Conservation (phyloP, 2,329 filamentous ascomycete species). For the Torrubiella hemipterigena region DNA sequence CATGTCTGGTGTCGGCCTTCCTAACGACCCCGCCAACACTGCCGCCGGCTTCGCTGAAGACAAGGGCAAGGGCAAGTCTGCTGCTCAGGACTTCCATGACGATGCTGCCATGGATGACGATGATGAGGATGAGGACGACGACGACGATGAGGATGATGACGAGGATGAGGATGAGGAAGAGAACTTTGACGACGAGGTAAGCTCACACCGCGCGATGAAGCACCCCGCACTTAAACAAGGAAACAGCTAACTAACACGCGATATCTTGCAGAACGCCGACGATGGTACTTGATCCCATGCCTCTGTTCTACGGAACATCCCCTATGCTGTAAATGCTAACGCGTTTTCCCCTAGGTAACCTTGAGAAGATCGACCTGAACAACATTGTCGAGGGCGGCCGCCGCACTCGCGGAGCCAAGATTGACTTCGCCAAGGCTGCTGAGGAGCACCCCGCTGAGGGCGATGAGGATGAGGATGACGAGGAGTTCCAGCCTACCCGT, state of each 20-base stretch:
- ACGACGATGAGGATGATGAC: constrained; percentile 53
- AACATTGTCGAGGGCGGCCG: constrained; percentile 74
- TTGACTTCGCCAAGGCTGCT: constrained; percentile 87
- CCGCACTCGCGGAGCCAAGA: constrained; percentile 83
- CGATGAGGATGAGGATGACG: constrained; percentile 70
- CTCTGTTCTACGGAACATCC: too few species aligned
- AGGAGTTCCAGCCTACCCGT: constrained; percentile 50
- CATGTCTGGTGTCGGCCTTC: constrained; percentile 14
- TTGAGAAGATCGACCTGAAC: constrained; percentile 80
- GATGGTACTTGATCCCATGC: constrained; percentile 13
- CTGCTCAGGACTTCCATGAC: constrained; percentile 33
- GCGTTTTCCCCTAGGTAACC: constrained; percentile 41
- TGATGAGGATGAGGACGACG: constrained; percentile 59
- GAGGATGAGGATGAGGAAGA: constrained; percentile 26
- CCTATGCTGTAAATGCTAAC: constrained; percentile 39
- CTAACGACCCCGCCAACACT: constrained; percentile 29
- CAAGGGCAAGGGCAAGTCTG: constrained; percentile 84
- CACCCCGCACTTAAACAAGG: neutral
- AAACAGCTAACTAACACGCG: constrained; percentile 11
- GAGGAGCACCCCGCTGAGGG: constrained; percentile 63
- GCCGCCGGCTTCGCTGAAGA: constrained; percentile 33
- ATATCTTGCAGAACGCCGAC: constrained; percentile 14
- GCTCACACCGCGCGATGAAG: neutral
- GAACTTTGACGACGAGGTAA: constrained; percentile 13
- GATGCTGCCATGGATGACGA: constrained; percentile 64